Percentiles rank a stretch among this genome's conserved stretches.
Conservation (phyloP, 768 basidiomycete genomes). For the Asterophora parasitica region DNA sequence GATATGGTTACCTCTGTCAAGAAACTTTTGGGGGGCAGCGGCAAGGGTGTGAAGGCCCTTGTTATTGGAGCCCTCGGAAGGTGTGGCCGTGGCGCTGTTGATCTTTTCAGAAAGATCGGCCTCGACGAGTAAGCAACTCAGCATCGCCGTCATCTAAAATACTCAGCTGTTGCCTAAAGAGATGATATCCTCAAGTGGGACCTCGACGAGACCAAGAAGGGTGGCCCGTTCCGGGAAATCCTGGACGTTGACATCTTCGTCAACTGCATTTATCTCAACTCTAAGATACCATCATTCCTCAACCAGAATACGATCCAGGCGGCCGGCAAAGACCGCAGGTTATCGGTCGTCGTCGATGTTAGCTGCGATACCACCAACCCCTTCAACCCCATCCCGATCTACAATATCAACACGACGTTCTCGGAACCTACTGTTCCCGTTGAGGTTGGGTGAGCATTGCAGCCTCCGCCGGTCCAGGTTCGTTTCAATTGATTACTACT, state of each 20-base stretch:
- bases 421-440: slow-evolving; percentile 87
- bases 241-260: slow-evolving; percentile 96
- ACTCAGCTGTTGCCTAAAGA: slow-evolving; percentile 34
- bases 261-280: slow-evolving; percentile 98
- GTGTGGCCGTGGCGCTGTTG: slow-evolving; percentile 92
- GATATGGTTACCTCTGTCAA: slow-evolving; percentile 80
- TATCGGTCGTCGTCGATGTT: slow-evolving; percentile 91
- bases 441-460: slow-evolving; percentile 60
- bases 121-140: slow-evolving; percentile 70
- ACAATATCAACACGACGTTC: slow-evolving; percentile 91
- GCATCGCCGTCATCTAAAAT: not conserved
- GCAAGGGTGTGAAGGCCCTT: slow-evolving; percentile 75
- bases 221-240: slow-evolving; percentile 94
- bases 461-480: not conserved
- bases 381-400: slow-evolving; percentile 96
- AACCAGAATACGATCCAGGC: slow-evolving; percentile 63
- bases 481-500: not conserved
- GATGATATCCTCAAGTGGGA: slow-evolving; percentile 98
- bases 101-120: slow-evolving; percentile 95
- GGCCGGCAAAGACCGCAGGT: slow-evolving; percentile 61
- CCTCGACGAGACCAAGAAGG: slow-evolving; percentile 92
- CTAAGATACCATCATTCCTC: slow-evolving; percentile 79
- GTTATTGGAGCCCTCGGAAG: slow-evolving; percentile 96
- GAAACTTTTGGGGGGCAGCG: slow-evolving; percentile 57
- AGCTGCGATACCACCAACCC: slow-evolving; percentile 99